Evolutionary conservation across 2,329 filamentous ascomycete genomes (phyloP).

Genomic region (Exophiala aquamarina): DNA sequence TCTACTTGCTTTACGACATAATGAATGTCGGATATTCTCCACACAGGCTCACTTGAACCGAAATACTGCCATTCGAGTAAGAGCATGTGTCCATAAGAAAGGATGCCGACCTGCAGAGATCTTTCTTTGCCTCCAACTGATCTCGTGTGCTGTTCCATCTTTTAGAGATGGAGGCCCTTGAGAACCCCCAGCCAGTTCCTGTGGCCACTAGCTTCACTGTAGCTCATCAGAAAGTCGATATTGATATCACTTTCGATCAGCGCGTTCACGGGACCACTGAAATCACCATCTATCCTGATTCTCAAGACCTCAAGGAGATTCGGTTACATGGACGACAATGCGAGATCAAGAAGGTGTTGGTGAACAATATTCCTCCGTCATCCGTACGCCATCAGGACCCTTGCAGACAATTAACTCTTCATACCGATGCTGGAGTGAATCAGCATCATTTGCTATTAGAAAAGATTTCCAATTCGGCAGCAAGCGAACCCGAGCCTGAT

Average conservation of each 20-base stretch:
- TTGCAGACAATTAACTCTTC: constrained; percentile 40
- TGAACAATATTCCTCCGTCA: constrained; percentile 41
- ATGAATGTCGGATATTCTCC: too few species aligned
- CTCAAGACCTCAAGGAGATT: constrained; percentile 55
- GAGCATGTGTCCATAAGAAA: too few species aligned
- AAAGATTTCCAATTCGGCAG: constrained; percentile 55
- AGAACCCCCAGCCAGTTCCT: constrained; percentile 5
- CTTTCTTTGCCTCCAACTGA: too few species aligned
- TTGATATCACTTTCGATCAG: constrained; percentile 83
- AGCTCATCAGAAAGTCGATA: constrained; percentile 80
- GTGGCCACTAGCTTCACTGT: constrained; percentile 41
- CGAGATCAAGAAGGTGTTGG: constrained; percentile 52
- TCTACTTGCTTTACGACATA: too few species aligned
- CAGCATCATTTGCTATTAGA: constrained; percentile 77
- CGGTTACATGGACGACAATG: constrained; percentile 65
- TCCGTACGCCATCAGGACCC: constrained; percentile 42
- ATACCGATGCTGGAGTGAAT: constrained; percentile 54
- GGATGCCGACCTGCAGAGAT: too few species aligned
- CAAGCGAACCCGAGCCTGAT: constrained; percentile 55
- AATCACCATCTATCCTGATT: constrained; percentile 71
- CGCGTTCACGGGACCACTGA: constrained; percentile 77
- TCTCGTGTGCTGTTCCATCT: too few species aligned
- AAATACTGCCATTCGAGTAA: too few species aligned
- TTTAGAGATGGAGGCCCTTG: constrained; percentile 5
- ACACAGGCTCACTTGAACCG: too few species aligned